Evolutionary conservation across 768 basidiomycete genomes (phyloP), one percentile per base, ranked within the genome.

Genomic region (Asterophora parasitica): DNA sequence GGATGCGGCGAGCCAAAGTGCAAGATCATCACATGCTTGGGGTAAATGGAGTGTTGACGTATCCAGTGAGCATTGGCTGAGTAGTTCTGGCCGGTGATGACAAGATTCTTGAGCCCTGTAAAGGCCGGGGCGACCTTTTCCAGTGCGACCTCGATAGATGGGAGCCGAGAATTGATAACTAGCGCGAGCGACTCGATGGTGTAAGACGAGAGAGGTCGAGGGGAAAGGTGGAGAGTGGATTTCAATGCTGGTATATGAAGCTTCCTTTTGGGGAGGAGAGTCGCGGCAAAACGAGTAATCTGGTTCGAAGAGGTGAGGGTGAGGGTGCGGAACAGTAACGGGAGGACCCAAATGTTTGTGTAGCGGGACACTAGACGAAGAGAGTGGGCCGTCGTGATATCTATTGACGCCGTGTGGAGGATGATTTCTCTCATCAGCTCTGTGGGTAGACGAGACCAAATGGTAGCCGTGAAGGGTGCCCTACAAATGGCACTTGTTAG

Each of bases 41-140:
- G 67, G 13, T 54, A 59, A 17, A 67, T 62, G 17, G 62, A 52
- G 50, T 69, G 59, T 37, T 57, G 48, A 1, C 69, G 61, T 7
- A 70, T 55, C 67, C 69, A 69, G 41, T 65, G 64, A 0, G 65
- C 67, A 40, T 69, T 64, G 0, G 65, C 59, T 4, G 64, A 57
- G 6, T 69, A 61, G 19, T 67, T 65, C 30, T 61, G 62, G 6
- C 60, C 58, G 1, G 69, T 63, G 17, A 69, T 68, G 9, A 61
- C 68, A 5, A 68, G 66, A 32, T 58, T 63, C 19, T 59, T 58
- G 7, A 70, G 30, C 10, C 57, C 56, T 10, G 57, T 44, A 40
- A 70, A 67, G 0, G 62, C 63, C 19, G 66, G 62, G 1, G 63
- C 65, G 4, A 70, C 52, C 37, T 57, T 63, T 7, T 59, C 64